Conservation (phyloP, 352 stramenopile species). For the Phytophthora cryptogea region DNA sequence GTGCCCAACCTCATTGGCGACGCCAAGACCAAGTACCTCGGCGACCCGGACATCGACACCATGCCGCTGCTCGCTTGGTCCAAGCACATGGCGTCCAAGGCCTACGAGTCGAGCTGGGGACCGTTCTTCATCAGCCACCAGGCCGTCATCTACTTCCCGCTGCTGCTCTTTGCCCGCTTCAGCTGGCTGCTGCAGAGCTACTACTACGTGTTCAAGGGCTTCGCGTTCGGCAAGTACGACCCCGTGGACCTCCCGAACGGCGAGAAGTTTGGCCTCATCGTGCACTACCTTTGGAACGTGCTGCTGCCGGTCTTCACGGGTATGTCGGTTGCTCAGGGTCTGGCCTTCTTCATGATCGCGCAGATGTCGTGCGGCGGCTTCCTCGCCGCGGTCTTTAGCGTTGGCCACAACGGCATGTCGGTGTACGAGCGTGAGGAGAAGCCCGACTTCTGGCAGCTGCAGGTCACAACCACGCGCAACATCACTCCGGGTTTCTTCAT, state of each 20-base stretch:
- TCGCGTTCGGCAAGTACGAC: conserved; percentile 84
- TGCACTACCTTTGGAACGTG: conserved; percentile 95
- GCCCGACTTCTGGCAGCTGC: conserved; percentile 98
- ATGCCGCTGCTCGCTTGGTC: conserved; percentile 98
- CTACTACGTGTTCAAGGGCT: conserved; percentile 92
- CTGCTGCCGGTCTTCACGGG: conserved; percentile 65
- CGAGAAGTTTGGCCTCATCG: conserved; percentile 71
- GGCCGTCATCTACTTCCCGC: conserved; percentile 96
- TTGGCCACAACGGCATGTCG: conserved; percentile 98
- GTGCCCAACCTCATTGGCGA: conserved; percentile 97
- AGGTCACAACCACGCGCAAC: conserved; percentile 98
- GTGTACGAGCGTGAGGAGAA: conserved; percentile 96
- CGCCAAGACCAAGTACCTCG: conserved; percentile 74
- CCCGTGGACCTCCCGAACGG: conserved; percentile 86
- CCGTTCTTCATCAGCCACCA: conserved; percentile 94
- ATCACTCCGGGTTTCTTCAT: conserved; percentile 94
- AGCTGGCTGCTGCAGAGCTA: conserved; percentile 97
- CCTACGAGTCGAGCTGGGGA: conserved; percentile 78
- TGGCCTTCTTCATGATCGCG: conserved; percentile 84
- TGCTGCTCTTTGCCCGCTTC: conserved; percentile 96
- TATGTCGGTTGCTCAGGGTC: conserved; percentile 71
- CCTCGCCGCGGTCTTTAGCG: conserved; percentile 95
- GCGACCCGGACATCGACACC: conserved; percentile 99
- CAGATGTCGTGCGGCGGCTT: conserved; percentile 94
- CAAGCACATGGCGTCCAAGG: conserved; percentile 93